phyloP scores from a whole-genome alignment of 331 rosid genomes.

The Spiraea crenata region DNA sequence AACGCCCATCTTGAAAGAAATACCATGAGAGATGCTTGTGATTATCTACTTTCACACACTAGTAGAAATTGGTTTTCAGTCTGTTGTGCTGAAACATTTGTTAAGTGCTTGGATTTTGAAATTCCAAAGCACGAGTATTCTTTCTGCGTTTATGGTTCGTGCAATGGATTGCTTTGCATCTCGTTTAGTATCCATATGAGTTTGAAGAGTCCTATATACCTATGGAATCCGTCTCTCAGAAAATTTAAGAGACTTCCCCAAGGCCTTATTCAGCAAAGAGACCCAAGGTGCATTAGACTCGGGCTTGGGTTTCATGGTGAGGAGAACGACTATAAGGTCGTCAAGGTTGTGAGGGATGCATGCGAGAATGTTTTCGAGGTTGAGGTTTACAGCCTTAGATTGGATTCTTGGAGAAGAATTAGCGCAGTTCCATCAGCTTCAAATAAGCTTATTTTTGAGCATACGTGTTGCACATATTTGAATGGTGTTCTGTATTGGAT shows the following conservation, averaged over 20 bases:
- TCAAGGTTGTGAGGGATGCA: neutral
- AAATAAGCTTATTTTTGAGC: neutral
- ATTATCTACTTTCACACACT: neutral
- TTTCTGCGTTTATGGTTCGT: neutral
- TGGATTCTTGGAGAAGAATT: neutral
- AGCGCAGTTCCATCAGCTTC: neutral
- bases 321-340: neutral
- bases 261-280: neutral
- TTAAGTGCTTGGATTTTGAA: neutral
- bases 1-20: neutral
- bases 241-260: neutral
- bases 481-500: neutral
- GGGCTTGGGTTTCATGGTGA: neutral
- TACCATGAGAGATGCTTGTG: neutral
- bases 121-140: neutral
- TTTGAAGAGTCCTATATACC: neutral
- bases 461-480: neutral
- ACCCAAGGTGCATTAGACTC: neutral
- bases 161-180: neutral
- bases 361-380: neutral
- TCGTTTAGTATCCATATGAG: neutral
- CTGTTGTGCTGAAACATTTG: neutral
- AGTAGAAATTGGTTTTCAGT: neutral
- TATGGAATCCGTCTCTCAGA: slow-evolving; percentile 3
- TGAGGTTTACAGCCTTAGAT: slow-evolving; percentile 5